Percentiles rank a stretch among this genome's conserved stretches.
phyloP scores from a whole-genome alignment of 495 filamentous ascomycete genomes.

The Xanthoparmelia taractica region DNA sequence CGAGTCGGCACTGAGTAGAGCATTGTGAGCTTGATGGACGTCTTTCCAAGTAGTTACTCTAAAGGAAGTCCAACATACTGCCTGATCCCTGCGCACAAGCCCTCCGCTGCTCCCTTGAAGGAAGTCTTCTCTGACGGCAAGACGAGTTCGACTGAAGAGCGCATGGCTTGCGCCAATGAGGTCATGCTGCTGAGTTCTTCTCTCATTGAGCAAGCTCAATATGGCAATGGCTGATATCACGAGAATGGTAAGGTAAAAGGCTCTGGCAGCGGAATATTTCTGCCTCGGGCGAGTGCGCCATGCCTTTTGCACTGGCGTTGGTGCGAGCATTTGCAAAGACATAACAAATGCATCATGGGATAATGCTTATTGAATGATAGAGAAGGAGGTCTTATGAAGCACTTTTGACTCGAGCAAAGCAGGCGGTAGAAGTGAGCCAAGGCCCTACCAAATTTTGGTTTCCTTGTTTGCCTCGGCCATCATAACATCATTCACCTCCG shows the following conservation, averaged over 20 bases:
- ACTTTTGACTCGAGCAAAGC: neutral
- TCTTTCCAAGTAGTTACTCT: neutral
- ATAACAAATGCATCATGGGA: conserved; percentile 23
- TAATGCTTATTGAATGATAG: neutral
- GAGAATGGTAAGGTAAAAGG: conserved; percentile 34
- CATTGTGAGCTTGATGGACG: conserved; percentile 24
- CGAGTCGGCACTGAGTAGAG: conserved; percentile 59
- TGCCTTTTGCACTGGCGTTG: conserved; percentile 16
- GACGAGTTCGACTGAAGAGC: neutral
- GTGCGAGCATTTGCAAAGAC: conserved; percentile 19
- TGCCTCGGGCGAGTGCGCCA: conserved; percentile 7
- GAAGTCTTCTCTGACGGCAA: neutral
- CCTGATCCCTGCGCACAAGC: conserved; percentile 29
- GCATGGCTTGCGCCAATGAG: neutral
- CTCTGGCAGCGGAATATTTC: conserved; percentile 29
- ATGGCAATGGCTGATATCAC: conserved; percentile 29
- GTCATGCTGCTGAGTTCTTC: neutral
- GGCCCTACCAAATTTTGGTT: too few relatives aligned
- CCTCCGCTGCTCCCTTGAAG: conserved; percentile 3
- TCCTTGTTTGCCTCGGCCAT: too few relatives aligned
- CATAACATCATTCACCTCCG: neutral
- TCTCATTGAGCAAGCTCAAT: conserved; percentile 24
- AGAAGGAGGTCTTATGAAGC: neutral
- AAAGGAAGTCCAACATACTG: conserved; percentile 20
- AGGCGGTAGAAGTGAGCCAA: neutral